phyloP scores from a whole-genome alignment of 148 eudicot species.

The Mesembryanthemum crystallinum region DNA sequence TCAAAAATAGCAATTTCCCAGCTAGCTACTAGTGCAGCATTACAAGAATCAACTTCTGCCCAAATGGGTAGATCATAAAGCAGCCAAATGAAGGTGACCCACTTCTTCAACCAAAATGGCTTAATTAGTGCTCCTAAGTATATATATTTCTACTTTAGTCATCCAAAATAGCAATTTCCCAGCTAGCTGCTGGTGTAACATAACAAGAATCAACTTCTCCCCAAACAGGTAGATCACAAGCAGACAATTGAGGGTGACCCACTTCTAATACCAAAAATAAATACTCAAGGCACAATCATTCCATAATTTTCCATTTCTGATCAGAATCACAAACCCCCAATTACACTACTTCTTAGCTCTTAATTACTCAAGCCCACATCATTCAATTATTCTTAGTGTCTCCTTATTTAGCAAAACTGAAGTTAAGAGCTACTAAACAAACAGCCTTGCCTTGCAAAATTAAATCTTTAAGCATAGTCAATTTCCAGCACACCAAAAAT shows the following conservation, averaged over 20 bases:
- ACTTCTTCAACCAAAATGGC: not conserved
- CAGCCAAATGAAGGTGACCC: not conserved
- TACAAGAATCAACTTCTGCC: not conserved
- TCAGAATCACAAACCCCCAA: not conserved
- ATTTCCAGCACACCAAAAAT: not conserved
- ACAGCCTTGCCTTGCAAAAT: not conserved
- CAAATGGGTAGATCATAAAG: constrained; percentile 10
- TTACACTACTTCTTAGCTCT: not conserved
- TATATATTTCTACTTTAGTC: not conserved
- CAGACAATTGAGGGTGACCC: not conserved
- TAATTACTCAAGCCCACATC: not conserved
- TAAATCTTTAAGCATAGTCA: not conserved
- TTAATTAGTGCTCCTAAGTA: not conserved
- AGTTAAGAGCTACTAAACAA: not conserved
- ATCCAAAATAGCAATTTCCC: not conserved
- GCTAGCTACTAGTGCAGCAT: not conserved
- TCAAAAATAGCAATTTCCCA: not conserved
- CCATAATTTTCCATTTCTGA: not conserved
- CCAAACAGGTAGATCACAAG: constrained; percentile 5
- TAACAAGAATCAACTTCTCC: not conserved
- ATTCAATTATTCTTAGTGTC: not conserved
- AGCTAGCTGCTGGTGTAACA: not conserved
- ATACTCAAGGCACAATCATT: not conserved
- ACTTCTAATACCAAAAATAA: not conserved
- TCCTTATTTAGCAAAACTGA: not conserved